Conservation (phyloP, 768 basidiomycete species). For the Pleurotus salmoneostramineus region DNA sequence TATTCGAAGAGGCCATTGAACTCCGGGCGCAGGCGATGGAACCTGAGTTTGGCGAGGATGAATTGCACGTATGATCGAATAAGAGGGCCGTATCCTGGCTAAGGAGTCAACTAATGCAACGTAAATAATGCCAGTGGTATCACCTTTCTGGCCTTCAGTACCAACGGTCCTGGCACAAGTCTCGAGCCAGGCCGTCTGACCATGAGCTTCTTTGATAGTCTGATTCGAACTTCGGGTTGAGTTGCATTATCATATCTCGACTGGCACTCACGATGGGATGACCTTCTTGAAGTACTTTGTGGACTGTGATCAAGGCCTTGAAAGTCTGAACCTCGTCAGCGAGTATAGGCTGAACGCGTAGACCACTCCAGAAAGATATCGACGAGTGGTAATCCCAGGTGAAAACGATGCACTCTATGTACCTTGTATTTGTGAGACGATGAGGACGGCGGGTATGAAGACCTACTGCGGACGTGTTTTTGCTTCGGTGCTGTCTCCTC, state of each 20-base stretch:
- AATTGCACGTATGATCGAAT: constrained; percentile 97
- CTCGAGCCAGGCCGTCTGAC: constrained; percentile 97
- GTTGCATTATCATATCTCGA: constrained; percentile 3
- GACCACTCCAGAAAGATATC: constrained; percentile 95
- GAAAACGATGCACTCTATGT: constrained; percentile 92
- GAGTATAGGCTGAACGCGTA: constrained; percentile 94
- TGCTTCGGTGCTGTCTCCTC: constrained; percentile 98
- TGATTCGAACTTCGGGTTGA: constrained; percentile 24
- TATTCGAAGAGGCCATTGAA: constrained; percentile 99
- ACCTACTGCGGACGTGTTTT: constrained; percentile 97
- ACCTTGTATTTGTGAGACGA: constrained; percentile 9
- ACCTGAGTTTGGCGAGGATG: constrained; percentile 90
- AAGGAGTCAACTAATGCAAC: constrained; percentile 5
- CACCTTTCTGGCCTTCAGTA: constrained; percentile 73
- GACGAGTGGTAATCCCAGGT: constrained; percentile 99
- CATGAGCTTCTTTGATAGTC: constrained; percentile 96
- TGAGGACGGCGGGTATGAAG: neutral
- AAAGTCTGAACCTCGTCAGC: constrained; percentile 98
- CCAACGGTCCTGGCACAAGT: constrained; percentile 92
- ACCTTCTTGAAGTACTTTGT: constrained; percentile 97
- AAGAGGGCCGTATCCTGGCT: constrained; percentile 81
- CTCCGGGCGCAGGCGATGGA: constrained; percentile 92
- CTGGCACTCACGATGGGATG: constrained; percentile 72
- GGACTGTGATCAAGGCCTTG: constrained; percentile 95
- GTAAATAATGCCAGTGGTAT: neutral